phyloP scores from a whole-genome alignment of 2,329 filamentous ascomycete genomes.

The Coleophoma eucalyptorum region DNA sequence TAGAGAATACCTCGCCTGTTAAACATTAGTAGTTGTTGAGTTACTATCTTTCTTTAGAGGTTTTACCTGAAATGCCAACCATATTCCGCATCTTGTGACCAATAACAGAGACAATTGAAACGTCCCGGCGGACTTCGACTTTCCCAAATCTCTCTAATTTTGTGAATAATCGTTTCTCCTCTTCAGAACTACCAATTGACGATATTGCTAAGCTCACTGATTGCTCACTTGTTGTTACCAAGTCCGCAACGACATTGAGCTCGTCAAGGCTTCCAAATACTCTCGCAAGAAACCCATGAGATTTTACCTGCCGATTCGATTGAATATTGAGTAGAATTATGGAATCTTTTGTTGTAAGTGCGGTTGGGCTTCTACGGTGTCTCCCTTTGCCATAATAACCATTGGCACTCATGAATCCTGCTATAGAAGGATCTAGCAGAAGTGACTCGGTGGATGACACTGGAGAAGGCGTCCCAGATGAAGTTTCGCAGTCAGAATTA shows the following conservation, averaged over 20 bases:
- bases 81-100: constrained; percentile 49
- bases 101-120: constrained; percentile 50
- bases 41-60: no score
- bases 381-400: constrained; percentile 25
- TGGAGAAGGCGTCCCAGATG: background rate
- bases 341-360: constrained; percentile 48
- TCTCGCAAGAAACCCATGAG: constrained; percentile 49
- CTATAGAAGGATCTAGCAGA: constrained; percentile 4
- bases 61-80: constrained; percentile 25
- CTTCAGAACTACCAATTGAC: constrained; percentile 41
- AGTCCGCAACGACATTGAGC: constrained; percentile 45
- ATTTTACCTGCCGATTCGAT: constrained; percentile 46
- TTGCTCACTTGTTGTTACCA: constrained; percentile 45
- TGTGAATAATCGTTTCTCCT: constrained; percentile 29
- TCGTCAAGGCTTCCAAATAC: constrained; percentile 47
- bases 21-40: constrained; percentile 25
- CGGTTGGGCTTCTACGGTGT: constrained; percentile 12
- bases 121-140: constrained; percentile 45
- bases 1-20: constrained; percentile 44
- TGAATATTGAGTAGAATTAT: constrained; percentile 51
- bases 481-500: no score
- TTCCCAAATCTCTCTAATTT: constrained; percentile 41
- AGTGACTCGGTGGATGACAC: background rate
- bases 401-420: constrained; percentile 11
- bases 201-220: constrained; percentile 50